phyloP scores from a whole-genome alignment of 2,329 filamentous ascomycete species.

The Catunica adiposa region DNA sequence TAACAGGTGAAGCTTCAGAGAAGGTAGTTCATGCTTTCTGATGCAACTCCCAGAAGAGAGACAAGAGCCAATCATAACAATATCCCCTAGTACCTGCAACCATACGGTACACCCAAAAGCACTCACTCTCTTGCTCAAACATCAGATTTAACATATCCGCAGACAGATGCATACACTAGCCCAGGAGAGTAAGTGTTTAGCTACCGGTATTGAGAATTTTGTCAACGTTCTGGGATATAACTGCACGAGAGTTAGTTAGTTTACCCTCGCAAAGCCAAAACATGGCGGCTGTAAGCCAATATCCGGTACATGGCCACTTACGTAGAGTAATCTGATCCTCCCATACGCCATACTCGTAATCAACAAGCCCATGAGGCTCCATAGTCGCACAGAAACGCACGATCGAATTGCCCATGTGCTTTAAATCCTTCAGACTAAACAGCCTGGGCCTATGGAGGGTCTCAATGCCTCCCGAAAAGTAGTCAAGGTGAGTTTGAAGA shows the following conservation, averaged over 20 bases:
- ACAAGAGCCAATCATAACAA: not conserved
- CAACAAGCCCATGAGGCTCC: slow-evolving; percentile 82
- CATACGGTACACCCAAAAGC: no score
- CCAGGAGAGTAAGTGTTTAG: no score
- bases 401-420: slow-evolving; percentile 49
- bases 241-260: slow-evolving; percentile 12
- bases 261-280: no score
- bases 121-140: no score
- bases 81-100: no score
- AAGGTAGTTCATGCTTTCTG: no score
- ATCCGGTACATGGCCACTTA: slow-evolving; percentile 32
- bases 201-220: no score
- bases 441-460: slow-evolving; percentile 39
- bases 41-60: not conserved
- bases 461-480: slow-evolving; percentile 42
- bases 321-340: slow-evolving; percentile 79
- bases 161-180: no score
- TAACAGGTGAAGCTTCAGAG: no score
- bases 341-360: slow-evolving; percentile 94
- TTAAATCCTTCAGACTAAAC: not conserved
- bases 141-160: no score
- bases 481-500: slow-evolving; percentile 72
- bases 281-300: slow-evolving; percentile 10
- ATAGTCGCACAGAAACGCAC: slow-evolving; percentile 70
- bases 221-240: not conserved